Evolutionary conservation across 2,329 filamentous ascomycete genomes (phyloP).

Genomic region (Verticillium nonalfalfae): DNA sequence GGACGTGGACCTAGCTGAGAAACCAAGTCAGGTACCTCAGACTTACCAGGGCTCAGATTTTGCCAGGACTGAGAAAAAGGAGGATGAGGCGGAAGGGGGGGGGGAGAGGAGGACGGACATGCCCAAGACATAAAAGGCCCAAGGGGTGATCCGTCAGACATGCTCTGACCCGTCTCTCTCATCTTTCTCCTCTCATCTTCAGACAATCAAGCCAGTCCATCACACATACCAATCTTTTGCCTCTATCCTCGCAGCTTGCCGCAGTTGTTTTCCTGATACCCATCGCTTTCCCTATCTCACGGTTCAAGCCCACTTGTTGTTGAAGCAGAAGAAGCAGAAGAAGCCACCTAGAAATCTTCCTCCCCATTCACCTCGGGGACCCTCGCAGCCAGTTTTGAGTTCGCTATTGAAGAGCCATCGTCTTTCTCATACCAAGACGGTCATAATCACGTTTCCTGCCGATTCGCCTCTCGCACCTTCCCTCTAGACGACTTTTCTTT

Average conservation of each 20-base stretch:
- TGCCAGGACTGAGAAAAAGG: neutral
- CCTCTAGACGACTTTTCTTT: neutral
- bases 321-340: neutral
- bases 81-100: neutral
- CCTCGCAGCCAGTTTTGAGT: neutral
- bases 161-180: constrained; percentile 10
- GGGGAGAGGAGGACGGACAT: neutral
- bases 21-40: neutral
- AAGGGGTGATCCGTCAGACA: neutral
- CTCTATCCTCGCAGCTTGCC: neutral
- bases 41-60: neutral
- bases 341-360: neutral
- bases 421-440: neutral
- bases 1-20: neutral
- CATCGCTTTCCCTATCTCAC: neutral
- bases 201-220: neutral
- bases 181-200: constrained; percentile 8
- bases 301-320: neutral
- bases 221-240: neutral
- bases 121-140: neutral
- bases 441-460: neutral
- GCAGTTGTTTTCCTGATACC: neutral
- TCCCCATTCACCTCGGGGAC: neutral
- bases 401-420: neutral
- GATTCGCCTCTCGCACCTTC: neutral